Conservation (phyloP, 768 basidiomycete genomes). For the Mycena latifolia region DNA sequence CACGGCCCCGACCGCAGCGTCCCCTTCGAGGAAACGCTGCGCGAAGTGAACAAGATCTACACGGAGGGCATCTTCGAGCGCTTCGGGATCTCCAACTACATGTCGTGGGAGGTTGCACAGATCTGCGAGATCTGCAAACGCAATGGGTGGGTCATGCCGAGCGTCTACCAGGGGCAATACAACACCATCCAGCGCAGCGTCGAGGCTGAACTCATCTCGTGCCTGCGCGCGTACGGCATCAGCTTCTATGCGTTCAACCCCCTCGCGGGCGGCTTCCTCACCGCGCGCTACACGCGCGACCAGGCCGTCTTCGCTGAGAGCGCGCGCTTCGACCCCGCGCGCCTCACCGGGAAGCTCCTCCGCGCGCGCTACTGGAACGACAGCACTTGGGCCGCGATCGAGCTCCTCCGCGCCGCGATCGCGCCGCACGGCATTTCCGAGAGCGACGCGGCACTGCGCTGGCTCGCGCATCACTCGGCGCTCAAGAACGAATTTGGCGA, state of each 20-base stretch:
- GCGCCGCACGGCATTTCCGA: conserved; percentile 54
- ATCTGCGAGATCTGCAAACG: conserved; percentile 51
- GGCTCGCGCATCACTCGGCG: conserved; percentile 64
- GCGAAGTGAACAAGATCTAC: conserved; percentile 56
- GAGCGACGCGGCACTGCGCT: conserved; percentile 61
- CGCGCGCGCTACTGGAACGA: conserved; percentile 16
- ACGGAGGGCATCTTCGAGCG: conserved; percentile 57
- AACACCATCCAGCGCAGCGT: conserved; percentile 36
- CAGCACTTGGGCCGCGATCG: conserved; percentile 17
- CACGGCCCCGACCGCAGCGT: conserved; percentile 62
- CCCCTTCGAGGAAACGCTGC: conserved; percentile 56
- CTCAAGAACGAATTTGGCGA: too few species aligned
- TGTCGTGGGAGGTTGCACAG: conserved; percentile 53
- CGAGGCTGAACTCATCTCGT: conserved; percentile 39
- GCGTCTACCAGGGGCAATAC: conserved; percentile 55
- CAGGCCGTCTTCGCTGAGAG: conserved; percentile 37
- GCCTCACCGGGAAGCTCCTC: conserved; percentile 47
- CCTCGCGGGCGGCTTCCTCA: conserved; percentile 59
- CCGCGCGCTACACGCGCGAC: conserved; percentile 51
- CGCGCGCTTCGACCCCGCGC: conserved; percentile 52
- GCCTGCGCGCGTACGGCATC: conserved; percentile 58
- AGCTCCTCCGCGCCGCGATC: conserved; percentile 35
- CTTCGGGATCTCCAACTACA: conserved; percentile 62
- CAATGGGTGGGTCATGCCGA: conserved; percentile 57
- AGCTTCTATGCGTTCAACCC: conserved; percentile 58